Conservation (phyloP, 139 green algal species). For the Picochlorum sp. region DNA sequence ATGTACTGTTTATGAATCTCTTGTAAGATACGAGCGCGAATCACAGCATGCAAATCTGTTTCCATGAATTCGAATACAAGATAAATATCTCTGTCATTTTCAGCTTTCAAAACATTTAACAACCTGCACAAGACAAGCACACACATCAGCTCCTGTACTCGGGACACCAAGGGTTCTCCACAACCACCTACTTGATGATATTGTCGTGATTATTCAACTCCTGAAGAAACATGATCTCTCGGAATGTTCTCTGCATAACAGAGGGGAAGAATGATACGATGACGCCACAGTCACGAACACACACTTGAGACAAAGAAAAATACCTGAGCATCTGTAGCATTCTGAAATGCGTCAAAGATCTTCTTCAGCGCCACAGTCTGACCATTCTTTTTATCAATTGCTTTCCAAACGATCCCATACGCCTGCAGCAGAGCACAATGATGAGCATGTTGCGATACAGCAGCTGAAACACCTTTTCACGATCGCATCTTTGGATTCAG, state of each 20-base stretch:
- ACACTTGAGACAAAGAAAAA: neutral
- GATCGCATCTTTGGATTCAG: neutral
- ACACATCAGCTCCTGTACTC: neutral
- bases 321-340: conserved; percentile 93
- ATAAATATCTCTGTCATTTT: conserved; percentile 95
- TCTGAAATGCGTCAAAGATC: conserved; percentile 98
- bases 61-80: conserved; percentile 98
- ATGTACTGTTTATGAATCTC: conserved; percentile 97
- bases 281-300: neutral
- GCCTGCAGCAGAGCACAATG: conserved; percentile 52
- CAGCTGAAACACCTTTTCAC: neutral
- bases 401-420: conserved; percentile 97
- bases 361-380: conserved; percentile 91
- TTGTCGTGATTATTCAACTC: conserved; percentile 89
- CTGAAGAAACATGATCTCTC: conserved; percentile 98
- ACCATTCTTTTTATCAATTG: conserved; percentile 78
- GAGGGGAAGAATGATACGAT: neutral
- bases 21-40: conserved; percentile 91
- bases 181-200: conserved; percentile 69
- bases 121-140: conserved; percentile 50
- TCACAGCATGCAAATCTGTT: conserved; percentile 91
- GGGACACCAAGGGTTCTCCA: neutral
- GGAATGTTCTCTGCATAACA: conserved; percentile 80
- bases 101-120: conserved; percentile 89
- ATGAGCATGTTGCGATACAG: neutral